These are phyloP conservation scores for Metroxylon sagu DNA, from an alignment of 176 grass and related monocot species.

Conservation along the genomic window DNA sequence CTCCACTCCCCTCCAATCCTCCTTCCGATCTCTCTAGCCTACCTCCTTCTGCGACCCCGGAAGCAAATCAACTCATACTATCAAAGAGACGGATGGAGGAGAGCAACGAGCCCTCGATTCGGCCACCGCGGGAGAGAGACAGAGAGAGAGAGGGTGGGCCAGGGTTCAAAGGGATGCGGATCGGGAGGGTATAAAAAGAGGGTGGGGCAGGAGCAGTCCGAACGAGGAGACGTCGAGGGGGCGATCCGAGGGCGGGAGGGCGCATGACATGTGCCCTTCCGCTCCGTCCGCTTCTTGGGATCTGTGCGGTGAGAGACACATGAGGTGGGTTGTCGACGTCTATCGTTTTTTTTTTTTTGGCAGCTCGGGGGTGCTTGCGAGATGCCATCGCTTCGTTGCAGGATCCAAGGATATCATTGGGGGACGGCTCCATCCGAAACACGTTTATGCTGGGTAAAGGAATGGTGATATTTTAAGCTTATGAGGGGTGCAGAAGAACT, in stretches of 20 bases:
- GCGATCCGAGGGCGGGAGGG: constrained; percentile 11
- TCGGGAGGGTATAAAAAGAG: neutral
- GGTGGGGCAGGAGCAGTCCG: constrained; percentile 7
- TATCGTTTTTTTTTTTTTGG: no score
- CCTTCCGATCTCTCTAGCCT: neutral
- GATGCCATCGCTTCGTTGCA: no score
- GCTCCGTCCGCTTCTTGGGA: constrained; percentile 10
- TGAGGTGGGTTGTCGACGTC: no score
- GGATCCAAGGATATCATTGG: no score
- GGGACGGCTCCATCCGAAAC: no score
- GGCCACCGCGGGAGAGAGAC: neutral
- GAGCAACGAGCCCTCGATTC: no score
- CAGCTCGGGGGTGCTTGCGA: no score
- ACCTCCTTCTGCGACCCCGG: neutral
- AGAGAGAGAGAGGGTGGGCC: neutral
- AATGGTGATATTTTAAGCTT: no score
- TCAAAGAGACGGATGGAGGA: no score
- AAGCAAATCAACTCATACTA: constrained; percentile 11
- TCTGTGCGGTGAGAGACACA: no score
- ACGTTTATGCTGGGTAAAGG: no score
- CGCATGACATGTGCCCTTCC: constrained; percentile 15
- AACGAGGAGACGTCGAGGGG: constrained; percentile 6
- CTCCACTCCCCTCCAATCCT: constrained; percentile 8
- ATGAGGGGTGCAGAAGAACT: no score
- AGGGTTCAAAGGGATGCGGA: neutral